Base-by-base conservation (phyloP, 2,329 filamentous ascomycete genomes). In the Ophiostoma novo-ulmi region DNA sequence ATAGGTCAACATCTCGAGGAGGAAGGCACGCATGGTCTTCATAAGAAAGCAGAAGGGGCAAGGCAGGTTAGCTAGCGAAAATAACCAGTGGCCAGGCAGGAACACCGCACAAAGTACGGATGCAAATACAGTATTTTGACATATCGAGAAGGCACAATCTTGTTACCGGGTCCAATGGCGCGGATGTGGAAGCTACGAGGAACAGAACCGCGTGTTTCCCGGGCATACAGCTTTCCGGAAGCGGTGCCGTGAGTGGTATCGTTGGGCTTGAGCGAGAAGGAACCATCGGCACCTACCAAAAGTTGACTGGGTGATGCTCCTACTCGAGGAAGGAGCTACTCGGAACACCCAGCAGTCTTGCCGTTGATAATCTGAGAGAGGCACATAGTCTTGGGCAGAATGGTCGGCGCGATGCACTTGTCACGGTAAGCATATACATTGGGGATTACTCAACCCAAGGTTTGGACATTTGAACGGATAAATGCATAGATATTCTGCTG, bases 91-190 rank as follows among this genome's bases (percentile, higher is more conserved):
- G 39, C 7, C 10, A 48, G 61, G 61, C 61, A 64, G 31, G n/a
- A 64, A 22, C 13, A 11, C 0, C 8, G 63, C 31, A 38, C 20
- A 26, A 35, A 70, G 0, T 13, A 17, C 11, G 17, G 44, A 26
- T 20, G 14, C 31, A 17, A 38, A 35, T 35, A 36, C 55, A 65
- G 22, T 22, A 52, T 5, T 22, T 41, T 4, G 14, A 6, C 48
- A 4, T 10, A 38, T 38, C 10, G 20, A 64, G 70, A 71, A 71
- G 39, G 70, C 8, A 26, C 70, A 36, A 69, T 38, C 68, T 70
- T 70, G 70, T 70, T 35, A 71, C 5, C 41, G 5, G 31, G 4
- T 3, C 2, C 31, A 11, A 39, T 13, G 13, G 5, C 5, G 14
- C 22, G 17, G 35, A 22, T 68, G 35, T 6, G 11, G 52, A 66